These are phyloP conservation scores for Gnomoniopsis sp. DNA, from an alignment of 2,329 filamentous ascomycete genomes.

Conservation along the genomic window DNA sequence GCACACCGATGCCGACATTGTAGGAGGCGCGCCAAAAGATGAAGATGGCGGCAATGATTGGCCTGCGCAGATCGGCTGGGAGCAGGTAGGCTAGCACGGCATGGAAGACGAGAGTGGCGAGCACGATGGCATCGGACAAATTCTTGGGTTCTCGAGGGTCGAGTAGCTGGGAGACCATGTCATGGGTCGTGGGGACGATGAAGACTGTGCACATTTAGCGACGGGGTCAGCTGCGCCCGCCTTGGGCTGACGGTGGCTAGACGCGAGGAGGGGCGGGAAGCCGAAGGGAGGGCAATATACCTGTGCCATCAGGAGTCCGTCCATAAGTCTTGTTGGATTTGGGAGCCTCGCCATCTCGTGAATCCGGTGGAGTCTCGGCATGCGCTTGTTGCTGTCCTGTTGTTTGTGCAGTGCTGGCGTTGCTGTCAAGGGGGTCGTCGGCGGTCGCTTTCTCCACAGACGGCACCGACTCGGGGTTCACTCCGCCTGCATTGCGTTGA, in stretches of 20 bases:
- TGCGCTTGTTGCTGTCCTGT: neutral
- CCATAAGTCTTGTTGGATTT: slow-evolving; percentile 76
- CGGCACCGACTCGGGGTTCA: neutral
- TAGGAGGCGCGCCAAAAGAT: slow-evolving; percentile 90
- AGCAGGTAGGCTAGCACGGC: slow-evolving; percentile 71
- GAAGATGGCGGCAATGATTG: slow-evolving; percentile 79
- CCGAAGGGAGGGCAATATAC: slow-evolving; percentile 45
- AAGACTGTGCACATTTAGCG: slow-evolving; percentile 63
- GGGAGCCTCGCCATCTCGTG: slow-evolving; percentile 4
- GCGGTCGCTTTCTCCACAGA: slow-evolving; percentile 7
- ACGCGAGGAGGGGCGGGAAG: neutral
- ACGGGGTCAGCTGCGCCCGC: neutral
- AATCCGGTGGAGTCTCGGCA: slow-evolving; percentile 2
- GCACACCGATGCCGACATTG: slow-evolving; percentile 88
- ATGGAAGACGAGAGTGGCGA: slow-evolving; percentile 73
- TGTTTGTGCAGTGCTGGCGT: too few relatives aligned
- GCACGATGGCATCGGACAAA: slow-evolving; percentile 76
- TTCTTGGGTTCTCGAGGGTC: slow-evolving; percentile 96
- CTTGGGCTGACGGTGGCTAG: neutral
- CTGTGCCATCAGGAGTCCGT: slow-evolving; percentile 82
- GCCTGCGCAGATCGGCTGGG: slow-evolving; percentile 65
- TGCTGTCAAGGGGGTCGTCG: slow-evolving; percentile 6
- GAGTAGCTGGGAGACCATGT: slow-evolving; percentile 97
- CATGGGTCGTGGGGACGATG: slow-evolving; percentile 90
- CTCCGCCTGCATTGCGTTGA: slow-evolving; percentile 3